Conservation (phyloP, 1,284 basidiomycete genomes). For the Leccinum subrobustum region DNA sequence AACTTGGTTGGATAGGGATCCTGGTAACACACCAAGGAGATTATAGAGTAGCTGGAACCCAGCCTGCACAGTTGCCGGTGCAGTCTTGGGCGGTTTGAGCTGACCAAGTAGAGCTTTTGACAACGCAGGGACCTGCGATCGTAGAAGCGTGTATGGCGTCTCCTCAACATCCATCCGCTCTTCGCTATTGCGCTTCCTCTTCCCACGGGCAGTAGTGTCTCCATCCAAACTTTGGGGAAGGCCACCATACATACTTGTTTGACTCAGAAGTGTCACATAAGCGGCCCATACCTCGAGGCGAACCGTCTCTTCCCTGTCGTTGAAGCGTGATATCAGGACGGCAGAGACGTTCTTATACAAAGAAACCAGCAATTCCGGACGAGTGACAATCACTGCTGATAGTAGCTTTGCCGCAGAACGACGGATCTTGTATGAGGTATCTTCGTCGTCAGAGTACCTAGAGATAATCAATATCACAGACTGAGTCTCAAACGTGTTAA, state of each 20-base stretch:
- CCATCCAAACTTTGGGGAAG: slow-evolving; percentile 52
- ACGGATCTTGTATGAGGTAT: slow-evolving; percentile 98
- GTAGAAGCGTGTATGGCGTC: slow-evolving; percentile 69
- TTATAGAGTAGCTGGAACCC: slow-evolving; percentile 80
- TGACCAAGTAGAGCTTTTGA: slow-evolving; percentile 85
- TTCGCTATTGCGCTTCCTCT: slow-evolving; percentile 78
- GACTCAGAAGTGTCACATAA: slow-evolving; percentile 77
- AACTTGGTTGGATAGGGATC: slow-evolving; percentile 76
- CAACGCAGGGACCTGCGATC: slow-evolving; percentile 72
- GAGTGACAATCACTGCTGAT: slow-evolving; percentile 80
- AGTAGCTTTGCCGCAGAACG: slow-evolving; percentile 91
- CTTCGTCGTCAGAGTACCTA: slow-evolving; percentile 97
- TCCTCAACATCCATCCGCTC: slow-evolving; percentile 75
- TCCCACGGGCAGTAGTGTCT: slow-evolving; percentile 52
- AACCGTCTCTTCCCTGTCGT: slow-evolving; percentile 95
- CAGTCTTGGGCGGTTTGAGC: slow-evolving; percentile 77
- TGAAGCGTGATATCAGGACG: slow-evolving; percentile 86
- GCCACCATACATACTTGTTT: slow-evolving; percentile 77
- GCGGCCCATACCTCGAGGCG: slow-evolving; percentile 92
- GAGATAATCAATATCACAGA: slow-evolving; percentile 9
- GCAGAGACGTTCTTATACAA: slow-evolving; percentile 87
- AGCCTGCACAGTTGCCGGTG: slow-evolving; percentile 79
- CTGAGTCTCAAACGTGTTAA: not conserved
- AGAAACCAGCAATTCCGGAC: slow-evolving; percentile 78
- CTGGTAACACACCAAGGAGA: slow-evolving; percentile 79